phyloP scores from a whole-genome alignment of 2,329 filamentous ascomycete genomes.

The Ophiostoma ulmi region DNA sequence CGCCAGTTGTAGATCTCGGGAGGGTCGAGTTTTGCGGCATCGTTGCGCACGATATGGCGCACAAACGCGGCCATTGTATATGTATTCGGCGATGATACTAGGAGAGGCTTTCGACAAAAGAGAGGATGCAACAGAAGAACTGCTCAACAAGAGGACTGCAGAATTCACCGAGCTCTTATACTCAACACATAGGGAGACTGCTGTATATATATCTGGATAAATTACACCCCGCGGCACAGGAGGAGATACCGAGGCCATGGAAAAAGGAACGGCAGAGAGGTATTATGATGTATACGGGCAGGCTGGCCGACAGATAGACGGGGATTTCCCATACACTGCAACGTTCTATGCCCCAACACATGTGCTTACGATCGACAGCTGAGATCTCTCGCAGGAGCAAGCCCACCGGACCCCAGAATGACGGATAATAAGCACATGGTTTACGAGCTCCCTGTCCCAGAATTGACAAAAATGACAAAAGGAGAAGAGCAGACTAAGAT shows the following conservation, averaged over 20 bases:
- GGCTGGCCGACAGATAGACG: background rate
- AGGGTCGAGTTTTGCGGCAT: constrained; percentile 61
- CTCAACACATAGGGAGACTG: background rate
- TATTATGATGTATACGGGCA: background rate
- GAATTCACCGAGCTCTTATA: background rate
- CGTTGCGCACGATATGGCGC: constrained; percentile 41
- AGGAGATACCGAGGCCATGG: background rate
- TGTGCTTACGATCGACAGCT: background rate
- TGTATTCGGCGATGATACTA: background rate
- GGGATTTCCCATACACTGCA: background rate
- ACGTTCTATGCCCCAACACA: background rate
- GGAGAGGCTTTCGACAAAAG: background rate
- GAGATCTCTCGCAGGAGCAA: background rate
- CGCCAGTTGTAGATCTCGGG: constrained; percentile 65
- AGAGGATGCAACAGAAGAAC: background rate
- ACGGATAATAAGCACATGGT: background rate
- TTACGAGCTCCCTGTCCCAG: background rate
- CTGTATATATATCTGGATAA: background rate
- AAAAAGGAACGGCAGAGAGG: background rate
- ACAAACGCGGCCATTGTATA: constrained; percentile 20
- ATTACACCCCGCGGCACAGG: background rate
- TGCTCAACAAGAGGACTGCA: background rate
- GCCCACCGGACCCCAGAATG: background rate
- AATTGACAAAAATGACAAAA: background rate
- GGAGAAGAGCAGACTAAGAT: background rate